A percentile compares a stretch with the other conserved stretches of the same genome.
Conservation (phyloP, 2,329 filamentous ascomycete species). For the Calonectria honghensis region DNA sequence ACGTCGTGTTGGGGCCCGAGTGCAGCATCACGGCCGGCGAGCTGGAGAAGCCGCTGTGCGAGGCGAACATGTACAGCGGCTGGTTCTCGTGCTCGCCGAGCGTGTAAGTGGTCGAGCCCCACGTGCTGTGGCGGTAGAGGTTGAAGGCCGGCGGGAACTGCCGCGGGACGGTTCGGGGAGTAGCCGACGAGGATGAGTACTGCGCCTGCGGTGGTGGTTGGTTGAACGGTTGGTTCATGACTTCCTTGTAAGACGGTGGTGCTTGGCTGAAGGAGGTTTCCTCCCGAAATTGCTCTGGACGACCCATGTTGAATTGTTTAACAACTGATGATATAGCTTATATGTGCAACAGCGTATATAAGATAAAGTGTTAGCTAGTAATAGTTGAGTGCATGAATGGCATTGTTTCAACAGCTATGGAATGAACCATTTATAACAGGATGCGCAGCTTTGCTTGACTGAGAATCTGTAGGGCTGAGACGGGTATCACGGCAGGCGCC, state of each 20-base stretch:
- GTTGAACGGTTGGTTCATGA: conserved; percentile 17
- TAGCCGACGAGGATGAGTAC: conserved; percentile 1
- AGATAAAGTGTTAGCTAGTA: neutral
- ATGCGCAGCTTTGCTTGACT: neutral
- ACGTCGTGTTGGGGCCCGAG: conserved; percentile 46
- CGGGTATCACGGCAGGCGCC: conserved; percentile 4
- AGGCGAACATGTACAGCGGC: conserved; percentile 48
- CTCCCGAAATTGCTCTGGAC: neutral
- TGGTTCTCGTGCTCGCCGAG: conserved; percentile 48
- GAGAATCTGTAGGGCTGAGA: neutral
- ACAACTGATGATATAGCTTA: neutral
- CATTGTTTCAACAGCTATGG: too few relatives aligned
- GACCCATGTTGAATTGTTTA: conserved; percentile 23
- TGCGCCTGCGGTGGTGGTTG: conserved; percentile 21
- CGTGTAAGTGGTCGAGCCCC: conserved; percentile 29
- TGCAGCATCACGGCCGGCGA: conserved; percentile 48
- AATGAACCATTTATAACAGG: neutral
- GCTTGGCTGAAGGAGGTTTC: conserved; percentile 38
- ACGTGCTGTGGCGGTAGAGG: conserved; percentile 43
- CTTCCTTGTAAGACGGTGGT: conserved; percentile 41
- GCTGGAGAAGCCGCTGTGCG: conserved; percentile 40
- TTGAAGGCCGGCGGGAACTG: conserved; percentile 51
- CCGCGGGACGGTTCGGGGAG: conserved; percentile 28
- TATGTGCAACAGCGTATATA: neutral
- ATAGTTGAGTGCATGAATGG: neutral